Percentiles rank a stretch among this genome's conserved stretches.
Evolutionary conservation across 2,329 filamentous ascomycete genomes (phyloP).

Genomic region (Monilinia laxa): DNA sequence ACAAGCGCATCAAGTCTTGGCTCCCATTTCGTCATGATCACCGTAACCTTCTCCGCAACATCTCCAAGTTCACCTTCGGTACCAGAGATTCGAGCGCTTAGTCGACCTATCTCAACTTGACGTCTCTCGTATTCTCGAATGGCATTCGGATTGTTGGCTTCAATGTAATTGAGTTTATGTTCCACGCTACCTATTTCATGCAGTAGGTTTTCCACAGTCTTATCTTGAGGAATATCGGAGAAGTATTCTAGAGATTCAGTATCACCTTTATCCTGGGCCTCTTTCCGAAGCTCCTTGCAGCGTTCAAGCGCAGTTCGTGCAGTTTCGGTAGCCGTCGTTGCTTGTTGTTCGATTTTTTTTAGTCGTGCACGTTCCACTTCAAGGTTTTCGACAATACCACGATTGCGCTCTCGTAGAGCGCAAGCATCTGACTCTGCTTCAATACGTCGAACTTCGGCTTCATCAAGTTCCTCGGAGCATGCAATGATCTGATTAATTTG

Average conservation of each 20-base stretch:
- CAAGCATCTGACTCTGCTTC: constrained; percentile 82
- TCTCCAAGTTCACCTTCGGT: constrained; percentile 55
- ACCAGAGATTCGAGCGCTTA: constrained; percentile 59
- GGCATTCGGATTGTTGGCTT: constrained; percentile 72
- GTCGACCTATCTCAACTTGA: constrained; percentile 64
- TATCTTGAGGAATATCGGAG: constrained; percentile 47
- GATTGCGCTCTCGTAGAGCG: constrained; percentile 65
- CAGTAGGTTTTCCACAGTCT: constrained; percentile 63
- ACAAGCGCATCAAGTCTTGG: constrained; percentile 77
- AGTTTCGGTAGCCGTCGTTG: constrained; percentile 44
- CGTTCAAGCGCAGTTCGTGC: constrained; percentile 44
- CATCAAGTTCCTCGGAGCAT: constrained; percentile 63
- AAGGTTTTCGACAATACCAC: constrained; percentile 55
- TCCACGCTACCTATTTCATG: constrained; percentile 72
- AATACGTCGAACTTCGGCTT: constrained; percentile 67
- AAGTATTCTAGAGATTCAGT: constrained; percentile 43
- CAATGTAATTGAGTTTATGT: constrained; percentile 75
- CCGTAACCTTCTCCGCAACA: constrained; percentile 58
- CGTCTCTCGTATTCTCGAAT: constrained; percentile 77
- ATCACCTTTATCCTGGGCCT: constrained; percentile 45
- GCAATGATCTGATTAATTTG: constrained; percentile 61
- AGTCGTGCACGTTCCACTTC: constrained; percentile 48
- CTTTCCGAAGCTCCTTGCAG: constrained; percentile 37
- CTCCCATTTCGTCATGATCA: constrained; percentile 75
- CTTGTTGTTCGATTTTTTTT: constrained; percentile 42